Base-by-base conservation (phyloP, 768 basidiomycete genomes). In the Botryobasidium botryosum region DNA sequence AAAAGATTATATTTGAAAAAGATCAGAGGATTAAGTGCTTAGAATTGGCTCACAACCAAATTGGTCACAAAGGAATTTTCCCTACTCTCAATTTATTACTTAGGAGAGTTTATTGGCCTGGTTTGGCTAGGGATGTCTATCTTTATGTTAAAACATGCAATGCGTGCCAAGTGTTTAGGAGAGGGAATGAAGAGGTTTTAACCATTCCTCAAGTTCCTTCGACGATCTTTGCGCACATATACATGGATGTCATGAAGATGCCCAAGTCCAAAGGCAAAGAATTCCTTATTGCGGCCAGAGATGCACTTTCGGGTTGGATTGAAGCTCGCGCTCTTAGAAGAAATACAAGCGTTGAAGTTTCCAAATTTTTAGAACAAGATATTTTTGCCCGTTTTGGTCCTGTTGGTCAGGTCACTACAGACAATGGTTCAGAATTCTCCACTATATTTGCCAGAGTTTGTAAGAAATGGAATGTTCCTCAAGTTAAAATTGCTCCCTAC, bases 81-180 rank as follows among this genome's bases (percentile, higher is more conserved):
- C n/a, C n/a, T n/a, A n/a, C n/a, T n/a, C n/a, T n/a, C n/a, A n/a
- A n/a, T n/a, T n/a, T n/a, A n/a, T n/a, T n/a, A n/a, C n/a, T n/a
- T n/a, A n/a, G n/a, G n/a, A n/a, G n/a, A n/a, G n/a, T n/a, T n/a
- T n/a, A n/a, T n/a, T n/a, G n/a, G n/a, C n/a, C n/a, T n/a, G n/a
- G n/a, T n/a, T n/a, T n/a, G n/a, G n/a, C n/a, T n/a, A n/a, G n/a
- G n/a, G n/a, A n/a, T n/a, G n/a, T n/a, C n/a, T n/a, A n/a, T n/a
- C n/a, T n/a, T n/a, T n/a, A n/a, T n/a, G n/a, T n/a, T n/a, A n/a
- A 23, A 17, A 45, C 44, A 5, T 45, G 44, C 23, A 18, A 35
- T 1, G 12, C 7, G 10, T 45, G 44, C 21, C 44, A 45, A 20
- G 12, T 36, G 23, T 23, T 23, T 17, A 21, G 20, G 8, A 37